phyloP scores from a whole-genome alignment of 1,284 basidiomycete genomes.

The Macrocystidia cucumis region DNA sequence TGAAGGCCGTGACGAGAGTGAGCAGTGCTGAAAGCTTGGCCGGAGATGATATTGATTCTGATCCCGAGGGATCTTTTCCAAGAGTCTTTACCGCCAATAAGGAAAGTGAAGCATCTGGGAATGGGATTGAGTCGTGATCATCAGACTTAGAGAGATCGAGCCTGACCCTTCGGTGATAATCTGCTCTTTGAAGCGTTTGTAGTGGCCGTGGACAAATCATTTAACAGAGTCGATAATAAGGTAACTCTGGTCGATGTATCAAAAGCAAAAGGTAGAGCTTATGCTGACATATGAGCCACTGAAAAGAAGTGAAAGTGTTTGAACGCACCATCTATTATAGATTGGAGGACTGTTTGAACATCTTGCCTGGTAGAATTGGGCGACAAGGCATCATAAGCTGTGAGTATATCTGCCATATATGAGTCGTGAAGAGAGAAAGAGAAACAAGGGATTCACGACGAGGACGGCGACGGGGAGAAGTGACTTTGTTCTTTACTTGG shows the following conservation, averaged over 20 bases:
- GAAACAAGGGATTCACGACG: no score
- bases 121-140: conserved; percentile 8
- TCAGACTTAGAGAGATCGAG: conserved; percentile 3
- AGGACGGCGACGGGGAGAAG: no score
- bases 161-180: conserved; percentile 44
- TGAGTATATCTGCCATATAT: conserved; percentile 24
- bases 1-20: conserved; percentile 37
- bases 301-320: conserved; percentile 1
- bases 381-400: conserved; percentile 39
- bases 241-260: conserved; percentile 33
- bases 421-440: no score
- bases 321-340: conserved; percentile 37
- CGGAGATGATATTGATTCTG: conserved; percentile 49
- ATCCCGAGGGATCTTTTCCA: conserved; percentile 65
- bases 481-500: no score
- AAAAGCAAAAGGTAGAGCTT: conserved; percentile 36
- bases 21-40: conserved; percentile 48
- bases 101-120: conserved; percentile 53
- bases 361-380: conserved; percentile 35
- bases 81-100: conserved; percentile 71
- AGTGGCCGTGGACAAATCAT: conserved; percentile 42
- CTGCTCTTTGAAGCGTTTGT: conserved; percentile 22
- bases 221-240: conserved; percentile 49
- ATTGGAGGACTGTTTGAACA: conserved; percentile 36
- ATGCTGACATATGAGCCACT: conserved; percentile 4